Conservation (phyloP, 257 asterid species). For the Hygrophila difformis region DNA sequence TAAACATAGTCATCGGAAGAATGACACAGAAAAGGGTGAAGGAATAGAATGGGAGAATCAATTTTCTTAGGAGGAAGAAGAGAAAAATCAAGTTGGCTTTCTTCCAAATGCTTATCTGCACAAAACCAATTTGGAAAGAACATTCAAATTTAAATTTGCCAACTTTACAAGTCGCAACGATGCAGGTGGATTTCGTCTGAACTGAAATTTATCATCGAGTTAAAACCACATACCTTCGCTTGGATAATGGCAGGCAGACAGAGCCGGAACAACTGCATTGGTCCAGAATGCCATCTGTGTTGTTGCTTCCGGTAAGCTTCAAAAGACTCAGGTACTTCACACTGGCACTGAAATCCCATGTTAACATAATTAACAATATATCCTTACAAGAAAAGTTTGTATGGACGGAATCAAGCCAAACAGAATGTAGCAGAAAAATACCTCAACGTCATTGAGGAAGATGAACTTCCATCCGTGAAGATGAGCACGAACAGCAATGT, state of each 20-base stretch:
- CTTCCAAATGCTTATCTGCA: conserved; percentile 43
- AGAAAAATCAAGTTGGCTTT: conserved; percentile 41
- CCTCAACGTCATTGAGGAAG: conserved; percentile 86
- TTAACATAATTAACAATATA: neutral
- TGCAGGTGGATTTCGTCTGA: too few relatives aligned
- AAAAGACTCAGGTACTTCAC: conserved; percentile 86
- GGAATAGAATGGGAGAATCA: conserved; percentile 82
- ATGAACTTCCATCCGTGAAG: conserved; percentile 91
- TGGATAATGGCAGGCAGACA: conserved; percentile 69
- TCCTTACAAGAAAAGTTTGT: too few relatives aligned
- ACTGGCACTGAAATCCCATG: conserved; percentile 51
- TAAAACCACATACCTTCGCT: conserved; percentile 44
- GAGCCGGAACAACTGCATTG: conserved; percentile 86
- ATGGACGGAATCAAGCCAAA: neutral
- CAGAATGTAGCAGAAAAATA: conserved; percentile 14
- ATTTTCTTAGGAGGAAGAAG: conserved; percentile 62
- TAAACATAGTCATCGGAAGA: conserved; percentile 87
- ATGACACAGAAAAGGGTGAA: conserved; percentile 84
- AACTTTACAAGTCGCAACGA: too few relatives aligned
- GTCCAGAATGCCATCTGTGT: conserved; percentile 96
- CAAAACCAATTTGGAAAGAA: neutral
- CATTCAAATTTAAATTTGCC: too few relatives aligned
- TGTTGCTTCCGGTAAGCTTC: conserved; percentile 90
- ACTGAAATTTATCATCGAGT: neutral
- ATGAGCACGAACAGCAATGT: conserved; percentile 89